Percentiles rank a stretch among this genome's conserved stretches.
phyloP scores from a whole-genome alignment of 257 asterid genomes.

The Fraxinus quadrangulata region DNA sequence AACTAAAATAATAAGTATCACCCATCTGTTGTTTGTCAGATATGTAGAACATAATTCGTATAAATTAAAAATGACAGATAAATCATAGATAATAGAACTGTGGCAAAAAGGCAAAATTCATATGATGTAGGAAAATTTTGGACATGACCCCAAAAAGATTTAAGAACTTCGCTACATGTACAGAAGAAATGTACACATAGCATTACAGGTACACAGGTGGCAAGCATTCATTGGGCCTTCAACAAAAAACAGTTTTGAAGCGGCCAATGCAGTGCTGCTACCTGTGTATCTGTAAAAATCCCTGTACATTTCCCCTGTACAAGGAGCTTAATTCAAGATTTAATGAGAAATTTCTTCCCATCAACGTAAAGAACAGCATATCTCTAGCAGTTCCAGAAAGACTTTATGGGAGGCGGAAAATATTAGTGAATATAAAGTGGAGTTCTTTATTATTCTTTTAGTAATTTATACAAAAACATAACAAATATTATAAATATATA shows the following conservation, averaged over 20 bases:
- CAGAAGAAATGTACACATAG: no score
- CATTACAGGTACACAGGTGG: no score
- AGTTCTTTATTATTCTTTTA: background rate
- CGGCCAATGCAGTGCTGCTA: no score
- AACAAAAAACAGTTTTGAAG: no score
- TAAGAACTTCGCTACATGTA: no score
- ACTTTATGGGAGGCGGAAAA: background rate
- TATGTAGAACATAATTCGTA: background rate
- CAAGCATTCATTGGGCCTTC: no score
- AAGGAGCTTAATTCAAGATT: background rate
- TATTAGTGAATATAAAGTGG: background rate
- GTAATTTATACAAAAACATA: background rate
- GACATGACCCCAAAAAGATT: background rate
- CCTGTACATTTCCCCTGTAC: no score
- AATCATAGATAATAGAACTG: background rate
- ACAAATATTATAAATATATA: background rate
- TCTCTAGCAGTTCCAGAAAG: background rate
- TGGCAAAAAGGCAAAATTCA: background rate
- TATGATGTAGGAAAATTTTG: no score
- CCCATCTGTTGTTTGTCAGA: background rate
- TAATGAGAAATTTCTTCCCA: background rate
- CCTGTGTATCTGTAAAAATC: no score
- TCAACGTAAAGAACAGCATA: background rate
- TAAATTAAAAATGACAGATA: background rate
- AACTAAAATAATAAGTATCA: background rate